phyloP scores from a whole-genome alignment of 192 early-diverging fungal species.

The Pilobolus umbonatus region DNA sequence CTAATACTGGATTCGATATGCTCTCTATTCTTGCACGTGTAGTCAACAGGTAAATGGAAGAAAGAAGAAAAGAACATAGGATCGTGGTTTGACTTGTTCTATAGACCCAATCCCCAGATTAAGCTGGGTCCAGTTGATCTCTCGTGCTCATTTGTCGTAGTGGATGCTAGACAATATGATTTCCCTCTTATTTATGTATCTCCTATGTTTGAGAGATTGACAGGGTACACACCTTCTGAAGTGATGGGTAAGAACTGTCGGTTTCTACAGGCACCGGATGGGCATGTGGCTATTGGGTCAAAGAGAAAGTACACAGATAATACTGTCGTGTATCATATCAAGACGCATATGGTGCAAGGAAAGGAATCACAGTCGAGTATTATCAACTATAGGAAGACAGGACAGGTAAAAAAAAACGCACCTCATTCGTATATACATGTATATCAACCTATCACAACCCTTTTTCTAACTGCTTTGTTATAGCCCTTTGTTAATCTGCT shows the following conservation, averaged over 20 bases:
- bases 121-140: constrained; percentile 32
- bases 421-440: not conserved
- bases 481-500: constrained; percentile 68
- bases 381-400: constrained; percentile 65
- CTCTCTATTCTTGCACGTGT: constrained; percentile 20
- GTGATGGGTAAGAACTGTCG: constrained; percentile 48
- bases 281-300: constrained; percentile 45
- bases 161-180: constrained; percentile 55
- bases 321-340: constrained; percentile 48
- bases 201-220: constrained; percentile 60
- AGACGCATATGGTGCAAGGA: constrained; percentile 37
- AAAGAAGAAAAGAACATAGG: not conserved
- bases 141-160: constrained; percentile 27
- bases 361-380: constrained; percentile 63
- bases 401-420: constrained; percentile 33
- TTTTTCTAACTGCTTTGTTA: no score
- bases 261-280: constrained; percentile 49
- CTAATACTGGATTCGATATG: constrained; percentile 31
- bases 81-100: not conserved
- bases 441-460: no score
- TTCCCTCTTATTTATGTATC: constrained; percentile 62
- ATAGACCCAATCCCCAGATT: constrained; percentile 30
- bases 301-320: constrained; percentile 53
- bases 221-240: constrained; percentile 44
- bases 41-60: constrained; percentile 13